A percentile compares a stretch with the other conserved stretches of the same genome.
phyloP scores from a whole-genome alignment of 768 basidiomycete species.

The Pisolithus sp. region DNA sequence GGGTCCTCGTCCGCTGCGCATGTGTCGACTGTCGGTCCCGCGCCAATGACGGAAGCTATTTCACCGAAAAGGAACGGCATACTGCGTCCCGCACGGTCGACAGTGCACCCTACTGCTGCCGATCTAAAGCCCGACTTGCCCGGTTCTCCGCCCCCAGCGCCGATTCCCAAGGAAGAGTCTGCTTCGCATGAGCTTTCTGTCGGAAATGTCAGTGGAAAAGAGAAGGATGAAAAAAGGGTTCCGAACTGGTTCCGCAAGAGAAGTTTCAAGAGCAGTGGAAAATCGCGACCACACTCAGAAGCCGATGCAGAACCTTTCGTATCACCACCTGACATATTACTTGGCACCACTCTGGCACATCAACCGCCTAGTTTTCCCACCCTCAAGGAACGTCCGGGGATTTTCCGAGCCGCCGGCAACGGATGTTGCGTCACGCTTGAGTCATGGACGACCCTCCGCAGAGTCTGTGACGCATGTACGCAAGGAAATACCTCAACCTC shows the following conservation, averaged over 20 bases:
- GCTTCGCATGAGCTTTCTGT: conserved; percentile 26
- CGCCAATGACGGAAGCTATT: conserved; percentile 13
- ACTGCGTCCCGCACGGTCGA: conserved; percentile 18
- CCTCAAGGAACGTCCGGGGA: conserved; percentile 20
- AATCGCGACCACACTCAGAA: conserved; percentile 20
- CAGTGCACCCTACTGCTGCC: conserved; percentile 7
- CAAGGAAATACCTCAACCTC: conserved; percentile 17
- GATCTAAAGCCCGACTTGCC: conserved; percentile 15
- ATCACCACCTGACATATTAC: conserved; percentile 7
- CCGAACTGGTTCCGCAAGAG: conserved; percentile 26
- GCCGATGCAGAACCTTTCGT: conserved; percentile 8
- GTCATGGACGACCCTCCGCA: conserved; percentile 8
- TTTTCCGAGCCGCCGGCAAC: conserved; percentile 13
- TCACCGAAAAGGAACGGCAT: conserved; percentile 17
- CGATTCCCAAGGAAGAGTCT: conserved; percentile 16
- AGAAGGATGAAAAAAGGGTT: conserved; percentile 38
- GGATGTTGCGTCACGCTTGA: conserved; percentile 6
- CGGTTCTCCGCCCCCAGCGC: conserved; percentile 8
- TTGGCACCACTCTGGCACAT: conserved; percentile 13
- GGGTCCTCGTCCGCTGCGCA: conserved; percentile 6
- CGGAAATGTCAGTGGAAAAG: conserved; percentile 22
- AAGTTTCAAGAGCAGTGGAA: conserved; percentile 15
- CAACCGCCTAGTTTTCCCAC: conserved; percentile 18
- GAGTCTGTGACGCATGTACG: conserved; percentile 4
- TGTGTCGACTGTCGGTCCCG: conserved; percentile 8